These are phyloP conservation scores for Nepenthes mirabilis DNA, from an alignment of 148 eudicot genomes.

Conservation along the genomic window DNA sequence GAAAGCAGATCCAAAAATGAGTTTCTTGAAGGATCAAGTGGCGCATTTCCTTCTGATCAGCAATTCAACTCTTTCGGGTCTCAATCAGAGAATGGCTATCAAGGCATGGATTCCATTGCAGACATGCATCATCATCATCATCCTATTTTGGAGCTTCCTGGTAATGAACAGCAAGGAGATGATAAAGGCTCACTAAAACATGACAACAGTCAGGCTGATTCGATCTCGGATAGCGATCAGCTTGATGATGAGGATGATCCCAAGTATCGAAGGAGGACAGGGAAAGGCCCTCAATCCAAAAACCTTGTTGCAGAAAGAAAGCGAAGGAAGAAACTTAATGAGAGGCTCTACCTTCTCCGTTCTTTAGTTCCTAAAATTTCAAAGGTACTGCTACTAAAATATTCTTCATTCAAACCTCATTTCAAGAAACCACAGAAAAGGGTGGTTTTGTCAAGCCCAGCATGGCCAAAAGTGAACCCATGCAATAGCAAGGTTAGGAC, in stretches of 20 bases:
- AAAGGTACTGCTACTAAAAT: conserved; percentile 36
- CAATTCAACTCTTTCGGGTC: conserved; percentile 3
- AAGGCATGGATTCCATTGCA: conserved; percentile 18
- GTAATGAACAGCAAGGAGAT: conserved; percentile 21
- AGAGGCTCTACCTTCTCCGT: conserved; percentile 66
- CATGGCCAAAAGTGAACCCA: no score
- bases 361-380: conserved; percentile 84
- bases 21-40: conserved; percentile 19
- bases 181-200: conserved; percentile 32
- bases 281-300: conserved; percentile 68
- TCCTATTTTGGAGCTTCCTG: conserved; percentile 15
- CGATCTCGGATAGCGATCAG: conserved; percentile 60
- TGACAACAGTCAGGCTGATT: conserved; percentile 35
- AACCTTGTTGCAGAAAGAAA: conserved; percentile 90
- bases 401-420: background rate
- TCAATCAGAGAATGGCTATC: conserved; percentile 15
- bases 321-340: conserved; percentile 84
- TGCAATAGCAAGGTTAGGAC: no score
- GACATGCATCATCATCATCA: conserved; percentile 4
- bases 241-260: conserved; percentile 77
- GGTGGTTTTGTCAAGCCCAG: no score
- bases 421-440: no score
- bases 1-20: conserved; percentile 18
- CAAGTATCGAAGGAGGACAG: conserved; percentile 49
- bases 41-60: conserved; percentile 4